Evolutionary conservation across 257 asterid genomes (phyloP), one percentile per base, ranked within the genome.

Genomic region (Fraxinus pennsylvanica): DNA sequence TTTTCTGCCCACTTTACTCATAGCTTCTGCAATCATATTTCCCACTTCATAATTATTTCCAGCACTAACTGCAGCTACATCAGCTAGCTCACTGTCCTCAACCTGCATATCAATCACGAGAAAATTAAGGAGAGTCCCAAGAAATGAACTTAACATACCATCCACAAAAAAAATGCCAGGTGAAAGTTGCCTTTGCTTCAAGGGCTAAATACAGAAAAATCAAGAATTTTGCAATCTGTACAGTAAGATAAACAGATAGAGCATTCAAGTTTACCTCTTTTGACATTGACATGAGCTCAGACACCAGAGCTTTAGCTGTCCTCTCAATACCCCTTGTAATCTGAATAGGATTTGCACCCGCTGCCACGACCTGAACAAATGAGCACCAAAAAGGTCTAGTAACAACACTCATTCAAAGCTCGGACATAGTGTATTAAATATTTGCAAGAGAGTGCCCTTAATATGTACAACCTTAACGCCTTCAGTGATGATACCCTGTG

Each of bases 321-420:
- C 82, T 84, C 69, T 86, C 89, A 70, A 88, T 88, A 71, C 94
- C 94, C 65, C 92, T 80, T 25, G 92, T 84, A 73, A 90, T 86
- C 33, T 84, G 90, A 71, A 88, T 86, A 79, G 94, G 92, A 54
- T 90, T 88, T 3, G 92, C 88, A 59, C 92, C 94, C 65, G 91
- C 91, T 65, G 91, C 91, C 15, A 90, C 92, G 74, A 86, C 92
- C 92, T 87, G 83, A 72, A 77, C 13, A 70, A 72, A 57, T 17
- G 29, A 52, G 22, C 22, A 52, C 8, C 7, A 19, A 52, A 19
- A 52, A 52, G 4, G 8, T 52, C 9, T 17, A 52, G 19, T 15
- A 7, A 52, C 6, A 13, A 52, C 8, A 52, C 21, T 52, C 22
- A 19, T 14, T 52, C 22, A 52, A 52, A 52, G 7, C n/a, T 52